Evolutionary conservation across 1,284 basidiomycete species (phyloP).

Genomic region (Jaminaea rosea): DNA sequence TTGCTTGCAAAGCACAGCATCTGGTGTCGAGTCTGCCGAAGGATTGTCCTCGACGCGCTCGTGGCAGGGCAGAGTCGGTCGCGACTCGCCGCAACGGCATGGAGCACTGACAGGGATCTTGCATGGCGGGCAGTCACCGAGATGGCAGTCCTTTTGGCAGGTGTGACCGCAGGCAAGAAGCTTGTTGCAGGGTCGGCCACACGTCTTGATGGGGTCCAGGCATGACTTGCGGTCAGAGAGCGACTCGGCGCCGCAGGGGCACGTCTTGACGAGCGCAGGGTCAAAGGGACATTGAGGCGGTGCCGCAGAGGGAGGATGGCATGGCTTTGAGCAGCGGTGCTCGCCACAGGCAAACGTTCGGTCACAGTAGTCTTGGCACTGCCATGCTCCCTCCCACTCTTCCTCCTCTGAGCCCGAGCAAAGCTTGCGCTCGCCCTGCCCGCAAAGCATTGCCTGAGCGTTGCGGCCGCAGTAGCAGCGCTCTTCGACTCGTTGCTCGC

Average conservation of each 20-base stretch:
- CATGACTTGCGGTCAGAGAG: slow-evolving; percentile 21
- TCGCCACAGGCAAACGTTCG: slow-evolving; percentile 33
- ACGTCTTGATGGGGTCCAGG: slow-evolving; percentile 36
- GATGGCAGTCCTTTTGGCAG: slow-evolving; percentile 30
- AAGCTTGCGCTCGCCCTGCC: slow-evolving; percentile 18
- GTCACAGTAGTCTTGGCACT: slow-evolving; percentile 26
- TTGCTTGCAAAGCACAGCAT: slow-evolving; percentile 29
- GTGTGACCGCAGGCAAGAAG: slow-evolving; percentile 31
- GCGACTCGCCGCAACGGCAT: slow-evolving; percentile 42
- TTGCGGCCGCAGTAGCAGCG: slow-evolving; percentile 41
- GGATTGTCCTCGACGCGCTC: slow-evolving; percentile 21
- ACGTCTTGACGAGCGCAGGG: slow-evolving; percentile 27
- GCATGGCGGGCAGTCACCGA: slow-evolving; percentile 39
- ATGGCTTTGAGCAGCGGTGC: slow-evolving; percentile 30
- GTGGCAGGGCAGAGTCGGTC: slow-evolving; percentile 25
- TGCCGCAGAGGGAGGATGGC: slow-evolving; percentile 23
- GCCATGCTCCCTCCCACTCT: slow-evolving; percentile 22
- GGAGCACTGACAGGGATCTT: slow-evolving; percentile 28
- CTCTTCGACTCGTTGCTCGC: slow-evolving; percentile 14
- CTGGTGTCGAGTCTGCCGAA: slow-evolving; percentile 10
- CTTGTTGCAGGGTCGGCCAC: slow-evolving; percentile 25
- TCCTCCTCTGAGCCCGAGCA: slow-evolving; percentile 10
- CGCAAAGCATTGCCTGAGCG: slow-evolving; percentile 28
- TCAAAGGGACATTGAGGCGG: slow-evolving; percentile 27
- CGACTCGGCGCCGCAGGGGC: slow-evolving; percentile 34